phyloP scores from a whole-genome alignment of 805 yeast genomes.

The Lipomyces yamadae region DNA sequence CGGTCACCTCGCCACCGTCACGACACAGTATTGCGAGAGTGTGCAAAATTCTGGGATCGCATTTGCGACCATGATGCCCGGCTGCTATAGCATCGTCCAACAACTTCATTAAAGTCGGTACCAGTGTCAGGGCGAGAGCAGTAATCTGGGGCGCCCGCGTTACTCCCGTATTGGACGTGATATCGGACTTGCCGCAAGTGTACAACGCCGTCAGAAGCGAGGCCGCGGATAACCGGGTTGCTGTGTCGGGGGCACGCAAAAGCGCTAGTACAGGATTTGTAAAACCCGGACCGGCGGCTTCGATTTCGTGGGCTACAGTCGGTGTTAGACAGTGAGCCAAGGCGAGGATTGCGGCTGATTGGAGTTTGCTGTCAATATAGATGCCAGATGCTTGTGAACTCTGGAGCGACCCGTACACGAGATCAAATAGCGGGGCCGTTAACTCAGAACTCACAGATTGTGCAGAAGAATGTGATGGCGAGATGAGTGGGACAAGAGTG shows the following conservation, averaged over 20 bases:
- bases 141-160: conserved; percentile 27
- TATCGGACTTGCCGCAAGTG: conserved; percentile 15
- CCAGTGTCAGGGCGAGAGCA: conserved; percentile 36
- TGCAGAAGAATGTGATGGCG: conserved; percentile 23
- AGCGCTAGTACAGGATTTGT: conserved; percentile 39
- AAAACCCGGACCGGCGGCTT: conserved; percentile 37
- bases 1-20: conserved; percentile 43
- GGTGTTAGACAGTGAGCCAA: conserved; percentile 25
- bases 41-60: conserved; percentile 29
- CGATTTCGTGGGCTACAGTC: conserved; percentile 18
- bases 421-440: conserved; percentile 12
- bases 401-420: conserved; percentile 9
- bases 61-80: conserved; percentile 36
- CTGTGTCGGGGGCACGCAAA: conserved; percentile 36
- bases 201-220: conserved; percentile 23
- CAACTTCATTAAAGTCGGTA: conserved; percentile 45
- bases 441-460: conserved; percentile 4
- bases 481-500: conserved; percentile 21
- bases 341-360: conserved; percentile 26
- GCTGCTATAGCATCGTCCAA: conserved; percentile 40
- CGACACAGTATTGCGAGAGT: conserved; percentile 44
- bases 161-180: conserved; percentile 3
- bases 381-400: background rate
- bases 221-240: conserved; percentile 28
- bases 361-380: conserved; percentile 15